Percentiles rank a stretch among this genome's conserved stretches.
These are phyloP conservation scores for Diplodia seriata DNA, from an alignment of 2,329 filamentous ascomycete species.

Conservation along the genomic window DNA sequence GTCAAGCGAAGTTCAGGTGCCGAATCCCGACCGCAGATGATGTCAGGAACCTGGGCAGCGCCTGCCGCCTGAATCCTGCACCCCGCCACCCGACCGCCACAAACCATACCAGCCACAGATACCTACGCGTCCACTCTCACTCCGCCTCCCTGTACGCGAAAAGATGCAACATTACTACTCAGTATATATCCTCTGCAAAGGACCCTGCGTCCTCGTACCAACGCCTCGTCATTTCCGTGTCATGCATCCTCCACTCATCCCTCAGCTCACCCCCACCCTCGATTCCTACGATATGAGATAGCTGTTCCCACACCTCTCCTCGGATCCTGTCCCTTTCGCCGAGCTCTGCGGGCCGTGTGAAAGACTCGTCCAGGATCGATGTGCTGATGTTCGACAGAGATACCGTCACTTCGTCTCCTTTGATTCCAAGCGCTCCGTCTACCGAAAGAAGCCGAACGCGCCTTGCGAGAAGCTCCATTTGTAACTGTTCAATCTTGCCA, in stretches of 20 bases:
- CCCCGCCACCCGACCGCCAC: too few relatives aligned
- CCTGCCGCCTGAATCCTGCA: neutral
- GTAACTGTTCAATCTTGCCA: neutral
- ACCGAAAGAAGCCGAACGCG: neutral
- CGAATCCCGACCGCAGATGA: conserved; percentile 19
- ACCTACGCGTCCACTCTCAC: too few relatives aligned
- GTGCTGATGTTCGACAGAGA: neutral
- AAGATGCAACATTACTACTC: too few relatives aligned
- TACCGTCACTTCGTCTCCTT: neutral
- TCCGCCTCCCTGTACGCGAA: too few relatives aligned
- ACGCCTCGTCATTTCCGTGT: too few relatives aligned
- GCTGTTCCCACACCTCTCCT: neutral
- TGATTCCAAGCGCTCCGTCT: neutral
- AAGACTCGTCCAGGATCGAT: neutral
- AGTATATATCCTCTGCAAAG: too few relatives aligned
- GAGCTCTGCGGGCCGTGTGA: neutral
- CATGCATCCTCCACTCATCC: neutral
- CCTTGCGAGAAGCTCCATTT: conserved; percentile 1
- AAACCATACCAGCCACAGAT: too few relatives aligned
- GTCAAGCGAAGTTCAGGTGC: conserved; percentile 6
- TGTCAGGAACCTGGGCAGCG: neutral
- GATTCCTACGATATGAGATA: neutral
- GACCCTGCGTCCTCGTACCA: too few relatives aligned
- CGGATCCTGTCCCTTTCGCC: neutral
- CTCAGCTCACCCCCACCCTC: neutral